phyloP scores from a whole-genome alignment of 768 basidiomycete species.

The Pleurotus giganteus region DNA sequence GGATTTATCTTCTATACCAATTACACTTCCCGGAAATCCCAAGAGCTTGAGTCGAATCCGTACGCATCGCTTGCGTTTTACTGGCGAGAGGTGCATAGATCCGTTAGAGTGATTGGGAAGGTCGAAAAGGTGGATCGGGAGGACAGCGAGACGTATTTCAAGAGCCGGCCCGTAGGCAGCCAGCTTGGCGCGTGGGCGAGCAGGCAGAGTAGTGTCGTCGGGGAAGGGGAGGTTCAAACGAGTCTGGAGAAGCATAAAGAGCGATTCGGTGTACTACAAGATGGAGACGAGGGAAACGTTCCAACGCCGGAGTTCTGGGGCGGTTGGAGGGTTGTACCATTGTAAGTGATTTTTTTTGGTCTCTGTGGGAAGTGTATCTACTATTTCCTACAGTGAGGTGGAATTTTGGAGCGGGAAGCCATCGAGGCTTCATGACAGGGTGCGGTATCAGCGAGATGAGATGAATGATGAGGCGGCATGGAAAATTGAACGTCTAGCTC shows the following conservation, averaged over 20 bases:
- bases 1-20: slow-evolving; percentile 99
- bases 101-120: slow-evolving; percentile 80
- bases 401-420: slow-evolving; percentile 98
- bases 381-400: slow-evolving; percentile 62
- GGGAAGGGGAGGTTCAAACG: slow-evolving; percentile 64
- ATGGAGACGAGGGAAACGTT: slow-evolving; percentile 45
- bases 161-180: slow-evolving; percentile 77
- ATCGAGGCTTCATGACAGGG: slow-evolving; percentile 90
- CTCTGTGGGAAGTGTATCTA: background rate
- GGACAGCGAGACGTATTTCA: slow-evolving; percentile 85
- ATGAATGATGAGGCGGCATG: slow-evolving; percentile 57
- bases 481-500: slow-evolving; percentile 79
- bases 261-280: slow-evolving; percentile 49
- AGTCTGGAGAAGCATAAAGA: slow-evolving; percentile 58
- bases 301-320: slow-evolving; percentile 94
- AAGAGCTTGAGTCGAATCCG: slow-evolving; percentile 75
- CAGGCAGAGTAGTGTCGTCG: slow-evolving; percentile 78
- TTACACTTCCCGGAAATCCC: slow-evolving; percentile 90
- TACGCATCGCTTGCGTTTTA: slow-evolving; percentile 85
- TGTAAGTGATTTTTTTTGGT: slow-evolving; percentile 44
- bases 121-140: slow-evolving; percentile 74
- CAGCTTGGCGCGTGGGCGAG: slow-evolving; percentile 93
- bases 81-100: slow-evolving; percentile 82
- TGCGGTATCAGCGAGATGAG: slow-evolving; percentile 65
- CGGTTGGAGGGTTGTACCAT: slow-evolving; percentile 92